These are phyloP conservation scores for Leccinum variicolor DNA, from an alignment of 768 basidiomycete species.

Conservation along the genomic window DNA sequence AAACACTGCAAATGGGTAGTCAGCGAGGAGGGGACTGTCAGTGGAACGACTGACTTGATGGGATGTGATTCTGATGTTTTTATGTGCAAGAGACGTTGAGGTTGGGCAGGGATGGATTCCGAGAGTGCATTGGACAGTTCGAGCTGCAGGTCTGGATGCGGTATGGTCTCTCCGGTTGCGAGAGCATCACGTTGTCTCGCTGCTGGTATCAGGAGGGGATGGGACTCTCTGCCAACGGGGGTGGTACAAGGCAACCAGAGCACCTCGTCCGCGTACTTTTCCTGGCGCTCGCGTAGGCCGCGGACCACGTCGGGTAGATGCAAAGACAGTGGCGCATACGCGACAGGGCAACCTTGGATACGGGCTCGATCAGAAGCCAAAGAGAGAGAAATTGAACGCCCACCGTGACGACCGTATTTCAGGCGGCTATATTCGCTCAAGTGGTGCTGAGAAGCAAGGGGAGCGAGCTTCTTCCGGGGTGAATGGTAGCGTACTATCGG, in stretches of 20 bases:
- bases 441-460: conserved; percentile 74
- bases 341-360: conserved; percentile 48
- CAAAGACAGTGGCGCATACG: conserved; percentile 62
- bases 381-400: neutral
- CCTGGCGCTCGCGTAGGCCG: conserved; percentile 52
- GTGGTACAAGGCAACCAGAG: conserved; percentile 49
- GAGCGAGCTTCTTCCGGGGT: conserved; percentile 39
- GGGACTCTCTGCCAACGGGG: neutral
- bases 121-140: conserved; percentile 55
- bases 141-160: conserved; percentile 37
- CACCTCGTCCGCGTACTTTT: conserved; percentile 31
- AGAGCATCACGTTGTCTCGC: conserved; percentile 25
- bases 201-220: conserved; percentile 17
- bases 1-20: conserved; percentile 38
- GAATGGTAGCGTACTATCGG: neutral
- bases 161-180: conserved; percentile 9
- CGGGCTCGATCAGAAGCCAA: neutral
- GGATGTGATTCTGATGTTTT: conserved; percentile 83
- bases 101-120: conserved; percentile 32
- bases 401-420: conserved; percentile 57
- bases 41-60: conserved; percentile 60
- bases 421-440: conserved; percentile 64
- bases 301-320: conserved; percentile 56
- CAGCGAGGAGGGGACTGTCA: neutral
- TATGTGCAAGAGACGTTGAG: conserved; percentile 22